Evolutionary conservation across 2,329 filamentous ascomycete genomes (phyloP), one percentile per base, ranked within the genome.

Genomic region (Fusarium sp.): DNA sequence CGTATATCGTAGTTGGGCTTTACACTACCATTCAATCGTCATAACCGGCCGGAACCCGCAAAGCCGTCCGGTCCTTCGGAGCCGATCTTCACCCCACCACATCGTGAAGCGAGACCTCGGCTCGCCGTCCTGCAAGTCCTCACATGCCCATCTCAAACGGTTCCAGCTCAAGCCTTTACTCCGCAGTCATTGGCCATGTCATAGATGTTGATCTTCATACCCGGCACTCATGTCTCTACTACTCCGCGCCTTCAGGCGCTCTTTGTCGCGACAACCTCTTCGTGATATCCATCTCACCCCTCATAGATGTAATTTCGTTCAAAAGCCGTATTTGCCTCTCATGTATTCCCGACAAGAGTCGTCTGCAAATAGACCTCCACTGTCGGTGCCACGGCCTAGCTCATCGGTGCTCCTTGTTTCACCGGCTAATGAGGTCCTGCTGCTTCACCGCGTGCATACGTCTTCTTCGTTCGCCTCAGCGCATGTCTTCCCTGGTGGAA

Each of bases 401-500:
- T 86, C 90, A 13, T 97, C 93, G 71, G 89, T 98, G 46, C 83
- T 98, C 34, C 85, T 98, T 15, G 83, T 99, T 47, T 97, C 96
- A 0, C 91, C 94, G 0, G 84, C 86, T 51, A 97, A 98, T 78
- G 89, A 97, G 77, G 88, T 98, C 46, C 86, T 99, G 1, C 88
- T 98, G 18, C 88, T 98, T 10, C 94, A 94, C 78, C 90, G 96
- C 66, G 93, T 97, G 4, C 86, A 90, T 69, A 93, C 91, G 2
- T 96, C 93, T 0, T 89, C 88, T 2, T 91, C 94, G 4, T 98
- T 97, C 75, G 88, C 95, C 6, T 95, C 93, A 0, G 96, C 95
- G 0, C 94, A 98, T 76, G 96, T 99, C 64, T 99, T 99, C 72
- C 95, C 96, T 0, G 96, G 96, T 34, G 96, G 96, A 8, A 94